A percentile compares a stretch with the other conserved stretches of the same genome.
Conservation (phyloP, 1,284 basidiomycete genomes). For the Pterula multifida region DNA sequence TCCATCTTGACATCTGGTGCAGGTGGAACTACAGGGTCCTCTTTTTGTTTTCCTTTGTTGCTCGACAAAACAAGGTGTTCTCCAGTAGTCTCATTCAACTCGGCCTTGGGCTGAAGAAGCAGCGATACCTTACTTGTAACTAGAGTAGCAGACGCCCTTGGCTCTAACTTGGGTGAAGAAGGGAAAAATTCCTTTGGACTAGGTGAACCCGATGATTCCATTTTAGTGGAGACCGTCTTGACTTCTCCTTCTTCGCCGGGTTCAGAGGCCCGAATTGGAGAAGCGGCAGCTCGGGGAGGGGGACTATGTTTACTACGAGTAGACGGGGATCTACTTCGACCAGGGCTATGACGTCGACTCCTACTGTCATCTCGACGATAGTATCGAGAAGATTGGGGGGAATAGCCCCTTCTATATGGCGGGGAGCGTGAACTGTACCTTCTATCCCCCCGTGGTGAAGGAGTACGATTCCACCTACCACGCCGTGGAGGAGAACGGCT, state of each 20-base stretch:
- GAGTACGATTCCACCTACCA: background rate
- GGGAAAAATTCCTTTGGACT: background rate
- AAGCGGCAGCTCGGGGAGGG: background rate
- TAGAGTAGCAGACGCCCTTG: background rate
- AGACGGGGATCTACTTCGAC: background rate
- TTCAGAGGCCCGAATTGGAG: background rate
- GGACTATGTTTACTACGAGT: background rate
- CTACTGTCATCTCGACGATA: background rate
- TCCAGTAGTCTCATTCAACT: background rate
- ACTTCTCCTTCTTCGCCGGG: background rate
- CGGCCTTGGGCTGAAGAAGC: background rate
- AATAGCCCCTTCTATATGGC: background rate
- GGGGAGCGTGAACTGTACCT: background rate
- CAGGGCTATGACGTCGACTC: background rate
- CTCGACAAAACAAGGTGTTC: background rate
- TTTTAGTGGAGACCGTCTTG: background rate
- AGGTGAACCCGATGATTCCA: background rate
- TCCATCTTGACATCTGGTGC: background rate
- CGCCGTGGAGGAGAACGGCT: background rate
- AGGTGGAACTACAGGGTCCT: background rate
- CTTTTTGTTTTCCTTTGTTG: conserved; percentile 1
- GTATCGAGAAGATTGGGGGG: background rate
- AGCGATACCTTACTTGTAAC: background rate
- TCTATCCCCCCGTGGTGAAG: background rate
- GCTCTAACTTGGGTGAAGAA: background rate